Base-by-base conservation (phyloP, 495 filamentous ascomycete genomes). In the Hypoxylon crocopeplum region DNA sequence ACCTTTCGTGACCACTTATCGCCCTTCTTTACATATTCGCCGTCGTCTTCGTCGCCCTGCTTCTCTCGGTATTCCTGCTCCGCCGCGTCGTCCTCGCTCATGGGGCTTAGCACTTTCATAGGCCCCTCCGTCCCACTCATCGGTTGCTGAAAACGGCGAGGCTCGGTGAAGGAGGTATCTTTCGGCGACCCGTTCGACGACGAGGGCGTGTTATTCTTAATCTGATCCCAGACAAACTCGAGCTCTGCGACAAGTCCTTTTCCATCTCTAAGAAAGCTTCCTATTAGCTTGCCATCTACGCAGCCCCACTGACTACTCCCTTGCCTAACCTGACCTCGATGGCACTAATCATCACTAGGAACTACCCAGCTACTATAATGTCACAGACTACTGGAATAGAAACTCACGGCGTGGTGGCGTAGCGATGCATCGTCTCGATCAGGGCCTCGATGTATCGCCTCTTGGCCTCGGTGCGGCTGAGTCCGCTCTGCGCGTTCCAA, bases 221-320 rank as follows among this genome's bases (percentile, higher is more conserved):
- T 90, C 69, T 98, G 95, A 60, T 97, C 91, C 94, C 94, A 98
- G 38, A 98, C 92, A 67, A 97, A 98, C 74, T 97, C 94, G 13
- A 98, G 83, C 72, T 98, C 95, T n/a, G 86, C 77, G 29, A 98
- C 91, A 6, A 98, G 79, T 71, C 92, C 91, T 34, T 91, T 81
- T 2, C 89, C 91, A 72, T 97, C 92, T 40, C 81, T 84, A 58
- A 25, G 20, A 15, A 29, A 7, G 5, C 8, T 46, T 36, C 52
- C 36, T 42, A 48, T 37, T 42, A 56, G 41, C 22, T 25, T 39
- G 41, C 44, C 12, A 12, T 41, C 27, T n/a, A 55, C 22, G 2
- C 12, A 13, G 12, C 30, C 5, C 25, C 10, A 29, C 36, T 11
- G 10, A 27, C 22, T 19, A 40, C 27, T 34, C 20, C 19, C 17